phyloP scores from a whole-genome alignment of 2,329 filamentous ascomycete species.

The Colletotrichum sp. region DNA sequence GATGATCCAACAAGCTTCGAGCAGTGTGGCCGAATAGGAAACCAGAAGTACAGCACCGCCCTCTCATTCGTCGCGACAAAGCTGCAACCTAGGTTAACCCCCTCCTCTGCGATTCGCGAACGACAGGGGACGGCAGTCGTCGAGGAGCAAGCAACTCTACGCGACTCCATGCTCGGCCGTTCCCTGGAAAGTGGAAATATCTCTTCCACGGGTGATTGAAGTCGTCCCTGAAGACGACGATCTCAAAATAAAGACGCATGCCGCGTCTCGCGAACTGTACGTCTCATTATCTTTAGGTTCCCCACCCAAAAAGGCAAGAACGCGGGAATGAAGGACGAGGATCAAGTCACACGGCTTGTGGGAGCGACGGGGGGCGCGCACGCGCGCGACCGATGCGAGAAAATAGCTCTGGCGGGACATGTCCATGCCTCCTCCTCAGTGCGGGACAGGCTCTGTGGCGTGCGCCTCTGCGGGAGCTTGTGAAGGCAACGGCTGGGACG shows the following conservation, averaged over 20 bases:
- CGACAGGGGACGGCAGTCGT: slow-evolving; percentile 14
- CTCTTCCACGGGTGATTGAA: neutral
- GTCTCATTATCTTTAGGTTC: neutral
- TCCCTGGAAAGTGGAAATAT: neutral
- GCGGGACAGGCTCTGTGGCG: slow-evolving; percentile 2
- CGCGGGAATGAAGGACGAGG: neutral
- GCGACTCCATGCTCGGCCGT: neutral
- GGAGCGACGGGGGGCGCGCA: neutral
- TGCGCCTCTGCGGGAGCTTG: neutral
- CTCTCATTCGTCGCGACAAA: slow-evolving; percentile 25
- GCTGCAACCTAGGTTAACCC: neutral
- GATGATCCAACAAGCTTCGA: neutral
- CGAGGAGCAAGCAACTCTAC: neutral
- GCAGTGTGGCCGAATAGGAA: slow-evolving; percentile 25
- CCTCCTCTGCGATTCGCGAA: slow-evolving; percentile 4
- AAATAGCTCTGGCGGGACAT: neutral
- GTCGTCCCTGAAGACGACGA: neutral
- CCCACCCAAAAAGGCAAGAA: neutral
- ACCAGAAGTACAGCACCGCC: slow-evolving; percentile 7
- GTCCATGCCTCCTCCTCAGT: neutral
- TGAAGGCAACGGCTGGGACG: neutral
- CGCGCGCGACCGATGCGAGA: neutral
- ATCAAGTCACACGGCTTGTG: neutral
- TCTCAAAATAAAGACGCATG: neutral
- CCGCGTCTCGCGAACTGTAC: neutral